phyloP scores from a whole-genome alignment of 306 rosid species.

The Fragaria nilgerrensis region DNA sequence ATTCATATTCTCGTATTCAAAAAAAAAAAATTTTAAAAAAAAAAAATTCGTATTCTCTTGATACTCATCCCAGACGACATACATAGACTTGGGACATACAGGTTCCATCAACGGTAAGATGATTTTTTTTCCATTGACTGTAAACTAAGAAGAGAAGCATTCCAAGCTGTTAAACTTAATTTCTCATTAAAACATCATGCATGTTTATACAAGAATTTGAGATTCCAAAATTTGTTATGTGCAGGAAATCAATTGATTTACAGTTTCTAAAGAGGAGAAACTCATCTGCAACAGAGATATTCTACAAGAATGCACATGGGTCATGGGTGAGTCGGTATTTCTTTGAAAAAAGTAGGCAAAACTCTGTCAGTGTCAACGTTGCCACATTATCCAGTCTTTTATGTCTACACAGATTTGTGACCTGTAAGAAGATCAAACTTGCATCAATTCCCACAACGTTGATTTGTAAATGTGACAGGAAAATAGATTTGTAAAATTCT shows the following conservation, averaged over 20 bases:
- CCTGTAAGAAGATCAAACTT: constrained; percentile 55
- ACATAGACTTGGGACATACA: background rate
- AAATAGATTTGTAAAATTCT: background rate
- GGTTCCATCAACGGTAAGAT: background rate
- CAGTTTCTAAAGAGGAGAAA: constrained; percentile 92
- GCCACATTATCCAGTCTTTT: constrained; percentile 32
- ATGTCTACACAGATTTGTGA: constrained; percentile 27
- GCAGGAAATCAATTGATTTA: constrained; percentile 53
- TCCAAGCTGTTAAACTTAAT: background rate
- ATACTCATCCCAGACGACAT: background rate
- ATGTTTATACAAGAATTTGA: constrained; percentile 45
- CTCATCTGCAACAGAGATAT: constrained; percentile 91
- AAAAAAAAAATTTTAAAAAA: no score
- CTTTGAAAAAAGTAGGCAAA: constrained; percentile 50
- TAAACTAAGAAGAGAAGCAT: background rate
- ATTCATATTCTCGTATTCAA: no score
- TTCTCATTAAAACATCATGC: constrained; percentile 18
- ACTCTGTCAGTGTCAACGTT: constrained; percentile 29
- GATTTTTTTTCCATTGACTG: constrained; percentile 7
- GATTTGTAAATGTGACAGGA: background rate
- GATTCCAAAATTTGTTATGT: constrained; percentile 43
- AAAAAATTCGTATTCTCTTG: background rate
- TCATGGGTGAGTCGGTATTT: constrained; percentile 42
- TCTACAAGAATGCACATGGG: constrained; percentile 69
- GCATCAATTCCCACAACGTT: constrained; percentile 35